A percentile compares a stretch with the other conserved stretches of the same genome.
Conservation (phyloP, 2,329 filamentous ascomycete species). For the Teratosphaeria gauchensis region DNA sequence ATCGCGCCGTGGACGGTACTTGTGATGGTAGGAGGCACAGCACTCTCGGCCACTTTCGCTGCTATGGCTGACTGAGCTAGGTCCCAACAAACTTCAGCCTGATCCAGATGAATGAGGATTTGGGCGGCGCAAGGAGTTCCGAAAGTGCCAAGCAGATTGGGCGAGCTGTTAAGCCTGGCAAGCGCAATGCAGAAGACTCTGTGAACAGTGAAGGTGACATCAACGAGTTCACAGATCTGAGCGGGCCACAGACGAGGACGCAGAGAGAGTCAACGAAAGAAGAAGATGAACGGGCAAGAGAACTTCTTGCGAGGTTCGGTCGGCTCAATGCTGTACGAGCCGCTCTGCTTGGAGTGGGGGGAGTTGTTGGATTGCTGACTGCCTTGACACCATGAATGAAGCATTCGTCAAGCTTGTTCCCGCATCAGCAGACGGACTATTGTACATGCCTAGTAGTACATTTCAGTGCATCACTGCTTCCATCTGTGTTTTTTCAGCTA, state of each 20-base stretch:
- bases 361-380: slow-evolving; percentile 15
- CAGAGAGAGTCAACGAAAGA: slow-evolving; percentile 28
- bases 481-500: background rate
- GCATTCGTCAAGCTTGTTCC: too few species aligned
- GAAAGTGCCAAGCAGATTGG: slow-evolving; percentile 7
- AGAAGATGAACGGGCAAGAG: slow-evolving; percentile 30
- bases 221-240: slow-evolving; percentile 15
- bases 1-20: slow-evolving; percentile 17
- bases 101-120: slow-evolving; percentile 19
- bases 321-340: slow-evolving; percentile 17
- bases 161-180: slow-evolving; percentile 6
- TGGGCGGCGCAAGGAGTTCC: slow-evolving; percentile 15
- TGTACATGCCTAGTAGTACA: background rate
- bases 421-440: background rate
- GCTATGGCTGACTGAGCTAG: too few species aligned
- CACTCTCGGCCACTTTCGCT: too few species aligned
- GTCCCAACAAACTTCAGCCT: slow-evolving; percentile 19
- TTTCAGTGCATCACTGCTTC: background rate
- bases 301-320: slow-evolving; percentile 24
- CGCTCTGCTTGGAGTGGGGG: slow-evolving; percentile 15
- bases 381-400: background rate
- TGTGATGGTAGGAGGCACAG: slow-evolving; percentile 6
- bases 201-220: slow-evolving; percentile 12
- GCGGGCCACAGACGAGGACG: slow-evolving; percentile 20
- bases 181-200: slow-evolving; percentile 15